Conservation (phyloP, 768 basidiomycete species). For the Lentinula raphanica region DNA sequence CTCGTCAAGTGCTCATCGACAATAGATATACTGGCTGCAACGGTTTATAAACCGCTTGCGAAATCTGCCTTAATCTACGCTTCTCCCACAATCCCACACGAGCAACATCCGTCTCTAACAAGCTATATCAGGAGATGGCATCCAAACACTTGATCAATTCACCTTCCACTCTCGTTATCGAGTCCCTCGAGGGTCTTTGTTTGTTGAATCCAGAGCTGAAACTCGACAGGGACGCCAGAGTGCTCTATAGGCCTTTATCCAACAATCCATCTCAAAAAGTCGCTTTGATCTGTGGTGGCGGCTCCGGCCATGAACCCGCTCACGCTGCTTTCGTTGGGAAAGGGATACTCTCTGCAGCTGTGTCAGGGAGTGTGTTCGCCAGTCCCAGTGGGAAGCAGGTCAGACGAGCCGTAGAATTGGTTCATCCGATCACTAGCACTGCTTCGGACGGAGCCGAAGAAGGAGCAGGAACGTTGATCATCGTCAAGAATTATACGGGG, state of each 20-base stretch:
- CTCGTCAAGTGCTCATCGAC: not conserved
- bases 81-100: not conserved
- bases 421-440: conserved; percentile 48
- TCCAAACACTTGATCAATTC: conserved; percentile 77
- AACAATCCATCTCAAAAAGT: conserved; percentile 61
- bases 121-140: not conserved
- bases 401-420: conserved; percentile 69
- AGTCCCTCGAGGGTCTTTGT: conserved; percentile 72
- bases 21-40: no score
- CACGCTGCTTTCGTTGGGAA: conserved; percentile 85
- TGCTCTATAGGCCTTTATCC: conserved; percentile 43
- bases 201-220: conserved; percentile 65
- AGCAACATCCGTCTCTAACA: not conserved
- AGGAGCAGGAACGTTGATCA: conserved; percentile 60
- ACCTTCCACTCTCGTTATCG: conserved; percentile 64
- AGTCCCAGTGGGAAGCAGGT: conserved; percentile 87
- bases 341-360: conserved; percentile 77
- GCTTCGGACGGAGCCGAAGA: conserved; percentile 47
- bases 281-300: conserved; percentile 77
- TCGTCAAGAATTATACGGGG: conserved; percentile 76
- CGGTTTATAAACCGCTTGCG: not conserved
- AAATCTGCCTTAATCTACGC: not conserved
- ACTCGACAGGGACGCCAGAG: conserved; percentile 64
- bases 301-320: conserved; percentile 88
- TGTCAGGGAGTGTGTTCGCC: conserved; percentile 87